phyloP scores from a whole-genome alignment of 805 yeast genomes.

The Yamadazyma philogaea region DNA sequence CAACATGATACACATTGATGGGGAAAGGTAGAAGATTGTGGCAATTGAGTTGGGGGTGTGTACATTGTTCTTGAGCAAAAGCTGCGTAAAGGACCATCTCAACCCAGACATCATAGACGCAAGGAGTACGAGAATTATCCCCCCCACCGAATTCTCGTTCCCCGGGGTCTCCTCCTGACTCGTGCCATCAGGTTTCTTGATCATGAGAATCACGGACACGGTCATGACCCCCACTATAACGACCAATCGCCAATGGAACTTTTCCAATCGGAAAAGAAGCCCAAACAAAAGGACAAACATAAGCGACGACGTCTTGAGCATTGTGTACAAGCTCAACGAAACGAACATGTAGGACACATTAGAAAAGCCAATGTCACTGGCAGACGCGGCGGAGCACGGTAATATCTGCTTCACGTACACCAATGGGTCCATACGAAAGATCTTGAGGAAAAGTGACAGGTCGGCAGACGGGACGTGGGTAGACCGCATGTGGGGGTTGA shows the following conservation, averaged over 20 bases:
- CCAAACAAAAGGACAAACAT: constrained; percentile 90
- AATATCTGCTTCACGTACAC: constrained; percentile 52
- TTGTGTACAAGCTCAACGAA: constrained; percentile 81
- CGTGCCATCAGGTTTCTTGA: constrained; percentile 34
- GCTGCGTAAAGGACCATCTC: constrained; percentile 93
- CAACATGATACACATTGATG: constrained; percentile 70
- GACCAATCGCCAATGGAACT: constrained; percentile 62
- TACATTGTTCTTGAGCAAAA: constrained; percentile 53
- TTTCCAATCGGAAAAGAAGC: constrained; percentile 74
- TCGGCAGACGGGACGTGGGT: constrained; percentile 8
- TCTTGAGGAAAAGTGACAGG: constrained; percentile 13
- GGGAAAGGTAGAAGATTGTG: constrained; percentile 81
- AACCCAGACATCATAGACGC: constrained; percentile 85
- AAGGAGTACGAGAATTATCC: constrained; percentile 68
- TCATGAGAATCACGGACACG: constrained; percentile 85
- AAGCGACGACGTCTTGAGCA: constrained; percentile 85
- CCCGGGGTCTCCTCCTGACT: constrained; percentile 16
- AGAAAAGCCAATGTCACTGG: constrained; percentile 92
- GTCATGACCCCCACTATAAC: constrained; percentile 78
- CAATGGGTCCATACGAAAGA: constrained; percentile 20
- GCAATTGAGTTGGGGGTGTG: constrained; percentile 71
- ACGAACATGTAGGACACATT: constrained; percentile 79
- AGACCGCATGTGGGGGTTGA: constrained; percentile 51
- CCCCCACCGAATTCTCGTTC: constrained; percentile 38
- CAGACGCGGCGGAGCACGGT: constrained; percentile 85